Evolutionary conservation across 2,329 filamentous ascomycete genomes (phyloP).

Genomic region (Colletotrichum lindemuthianum): DNA sequence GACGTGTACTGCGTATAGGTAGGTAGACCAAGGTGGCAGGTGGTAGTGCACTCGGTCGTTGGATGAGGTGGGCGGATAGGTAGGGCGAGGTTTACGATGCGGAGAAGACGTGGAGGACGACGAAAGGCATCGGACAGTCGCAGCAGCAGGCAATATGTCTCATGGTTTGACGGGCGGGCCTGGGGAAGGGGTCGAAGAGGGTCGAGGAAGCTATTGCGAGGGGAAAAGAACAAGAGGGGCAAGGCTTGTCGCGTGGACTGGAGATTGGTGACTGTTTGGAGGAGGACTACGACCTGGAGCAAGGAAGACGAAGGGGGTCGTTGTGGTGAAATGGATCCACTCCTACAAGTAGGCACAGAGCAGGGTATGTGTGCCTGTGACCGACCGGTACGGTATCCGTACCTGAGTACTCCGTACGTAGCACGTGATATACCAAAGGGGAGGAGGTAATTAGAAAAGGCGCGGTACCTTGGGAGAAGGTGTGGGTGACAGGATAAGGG

Average conservation of each 20-base stretch:
- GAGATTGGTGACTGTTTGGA: slow-evolving; percentile 13
- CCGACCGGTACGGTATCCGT: too few species aligned
- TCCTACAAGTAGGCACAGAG: too few species aligned
- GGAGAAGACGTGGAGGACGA: background rate
- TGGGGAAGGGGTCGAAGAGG: slow-evolving; percentile 3
- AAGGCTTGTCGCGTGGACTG: slow-evolving; percentile 29
- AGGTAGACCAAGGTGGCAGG: too few species aligned
- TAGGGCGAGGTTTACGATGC: slow-evolving; percentile 11
- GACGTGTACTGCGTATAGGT: background rate
- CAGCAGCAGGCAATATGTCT: slow-evolving; percentile 14
- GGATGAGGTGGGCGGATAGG: background rate
- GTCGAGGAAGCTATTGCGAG: slow-evolving; percentile 25
- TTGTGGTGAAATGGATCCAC: too few species aligned
- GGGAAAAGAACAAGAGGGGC: slow-evolving; percentile 19
- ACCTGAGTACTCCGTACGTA: too few species aligned
- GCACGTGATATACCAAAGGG: too few species aligned
- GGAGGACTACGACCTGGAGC: background rate
- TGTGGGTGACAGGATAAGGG: background rate
- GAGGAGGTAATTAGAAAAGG: too few species aligned
- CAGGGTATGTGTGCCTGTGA: too few species aligned
- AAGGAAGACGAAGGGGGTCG: too few species aligned
- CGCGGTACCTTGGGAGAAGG: background rate
- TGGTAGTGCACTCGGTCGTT: background rate
- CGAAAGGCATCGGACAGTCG: slow-evolving; percentile 6
- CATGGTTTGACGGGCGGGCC: slow-evolving; percentile 15